Conservation (phyloP, 352 stramenopile genomes). For the Phytophthora capsici region DNA sequence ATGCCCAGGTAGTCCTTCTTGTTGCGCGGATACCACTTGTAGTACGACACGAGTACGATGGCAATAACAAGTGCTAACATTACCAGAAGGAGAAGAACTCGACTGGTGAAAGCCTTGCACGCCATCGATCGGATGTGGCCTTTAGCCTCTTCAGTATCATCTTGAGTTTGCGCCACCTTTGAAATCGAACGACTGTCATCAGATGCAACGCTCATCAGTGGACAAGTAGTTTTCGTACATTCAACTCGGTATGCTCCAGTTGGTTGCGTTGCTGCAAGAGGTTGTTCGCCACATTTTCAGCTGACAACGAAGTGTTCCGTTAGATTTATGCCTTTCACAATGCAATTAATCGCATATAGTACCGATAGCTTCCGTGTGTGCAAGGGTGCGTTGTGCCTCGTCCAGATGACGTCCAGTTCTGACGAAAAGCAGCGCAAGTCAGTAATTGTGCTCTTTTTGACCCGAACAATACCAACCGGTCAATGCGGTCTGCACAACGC, state of each 20-base stretch:
- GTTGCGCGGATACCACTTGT: slow-evolving; percentile 78
- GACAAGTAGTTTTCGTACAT: slow-evolving; percentile 42
- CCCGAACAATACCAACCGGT: slow-evolving; percentile 34
- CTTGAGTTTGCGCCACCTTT: slow-evolving; percentile 68
- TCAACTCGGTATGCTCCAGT: slow-evolving; percentile 62
- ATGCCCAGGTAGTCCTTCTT: slow-evolving; percentile 78
- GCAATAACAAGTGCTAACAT: slow-evolving; percentile 63
- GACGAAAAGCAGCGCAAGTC: not conserved
- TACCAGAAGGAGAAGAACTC: slow-evolving; percentile 60
- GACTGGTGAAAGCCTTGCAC: slow-evolving; percentile 69
- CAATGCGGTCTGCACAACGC: slow-evolving; percentile 47
- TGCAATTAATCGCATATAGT: not conserved
- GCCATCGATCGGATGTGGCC: slow-evolving; percentile 60
- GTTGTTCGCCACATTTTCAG: slow-evolving; percentile 74
- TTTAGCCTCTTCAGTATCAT: slow-evolving; percentile 69
- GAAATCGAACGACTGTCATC: not conserved
- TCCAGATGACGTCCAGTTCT: slow-evolving; percentile 77
- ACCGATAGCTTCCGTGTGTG: slow-evolving; percentile 78
- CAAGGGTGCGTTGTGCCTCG: slow-evolving; percentile 73
- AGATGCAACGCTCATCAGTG: not conserved
- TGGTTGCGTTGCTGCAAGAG: slow-evolving; percentile 73
- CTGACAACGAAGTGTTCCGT: slow-evolving; percentile 27
- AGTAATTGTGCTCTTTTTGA: not conserved
- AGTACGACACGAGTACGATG: slow-evolving; percentile 74
- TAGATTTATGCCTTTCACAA: not conserved